phyloP scores from a whole-genome alignment of 2,329 filamentous ascomycete species.

The Saccharata proteae region DNA sequence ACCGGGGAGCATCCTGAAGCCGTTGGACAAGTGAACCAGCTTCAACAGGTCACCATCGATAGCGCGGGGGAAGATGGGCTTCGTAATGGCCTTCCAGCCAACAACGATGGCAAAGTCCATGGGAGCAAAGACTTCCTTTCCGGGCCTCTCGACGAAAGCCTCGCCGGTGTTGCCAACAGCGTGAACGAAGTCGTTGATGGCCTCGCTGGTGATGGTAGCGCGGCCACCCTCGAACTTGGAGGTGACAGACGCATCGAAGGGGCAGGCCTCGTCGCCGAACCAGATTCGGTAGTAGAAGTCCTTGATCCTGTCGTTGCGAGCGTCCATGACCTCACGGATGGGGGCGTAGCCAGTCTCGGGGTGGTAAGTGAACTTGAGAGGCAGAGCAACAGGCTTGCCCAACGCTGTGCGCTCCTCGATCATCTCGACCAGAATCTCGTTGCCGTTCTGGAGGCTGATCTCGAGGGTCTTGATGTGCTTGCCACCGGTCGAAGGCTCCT shows the following conservation, averaged over 20 bases:
- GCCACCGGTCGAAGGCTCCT: conserved; percentile 75
- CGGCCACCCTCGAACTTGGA: conserved; percentile 84
- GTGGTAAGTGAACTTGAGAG: conserved; percentile 83
- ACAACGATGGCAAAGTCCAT: conserved; percentile 99
- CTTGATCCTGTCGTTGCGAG: conserved; percentile 95
- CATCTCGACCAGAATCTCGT: conserved; percentile 77
- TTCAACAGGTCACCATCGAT: conserved; percentile 95
- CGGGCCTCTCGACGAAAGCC: conserved; percentile 89
- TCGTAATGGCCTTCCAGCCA: conserved; percentile 97
- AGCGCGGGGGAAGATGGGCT: conserved; percentile 93
- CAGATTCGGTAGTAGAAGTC: conserved; percentile 98
- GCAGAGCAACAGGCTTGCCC: conserved; percentile 67
- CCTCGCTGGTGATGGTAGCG: conserved; percentile 76
- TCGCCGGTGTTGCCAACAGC: conserved; percentile 96
- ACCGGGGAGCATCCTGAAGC: conserved; percentile 95
- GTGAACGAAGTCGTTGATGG: conserved; percentile 98
- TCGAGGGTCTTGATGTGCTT: conserved; percentile 84
- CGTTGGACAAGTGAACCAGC: conserved; percentile 91
- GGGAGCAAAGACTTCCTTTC: conserved; percentile 85
- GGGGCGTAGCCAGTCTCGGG: conserved; percentile 96
- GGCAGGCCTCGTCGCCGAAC: conserved; percentile 78
- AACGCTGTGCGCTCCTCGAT: conserved; percentile 87
- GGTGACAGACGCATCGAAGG: conserved; percentile 75
- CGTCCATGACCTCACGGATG: conserved; percentile 91
- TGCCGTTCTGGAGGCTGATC: conserved; percentile 60